Conservation (phyloP, 306 rosid species). For the Arachis stenosperma region DNA sequence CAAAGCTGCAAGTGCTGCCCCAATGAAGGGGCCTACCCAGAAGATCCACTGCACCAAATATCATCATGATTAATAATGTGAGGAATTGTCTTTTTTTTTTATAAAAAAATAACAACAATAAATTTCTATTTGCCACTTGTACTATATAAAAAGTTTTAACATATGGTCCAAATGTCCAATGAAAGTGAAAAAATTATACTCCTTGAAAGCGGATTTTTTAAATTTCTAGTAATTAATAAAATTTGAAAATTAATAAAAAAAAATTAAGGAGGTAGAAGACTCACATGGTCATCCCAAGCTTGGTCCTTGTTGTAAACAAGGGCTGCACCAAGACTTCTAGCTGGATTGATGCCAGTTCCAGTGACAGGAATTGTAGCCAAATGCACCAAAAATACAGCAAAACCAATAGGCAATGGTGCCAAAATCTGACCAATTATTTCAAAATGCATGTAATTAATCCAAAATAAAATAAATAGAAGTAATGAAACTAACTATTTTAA, state of each 20-base stretch:
- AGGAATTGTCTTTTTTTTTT: background rate
- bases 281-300: conserved; percentile 43
- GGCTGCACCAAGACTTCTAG: conserved; percentile 47
- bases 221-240: no score
- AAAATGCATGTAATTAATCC: no score
- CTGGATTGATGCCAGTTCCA: conserved; percentile 45
- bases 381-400: conserved; percentile 45
- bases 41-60: conserved; percentile 43
- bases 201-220: no score
- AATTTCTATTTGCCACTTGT: background rate
- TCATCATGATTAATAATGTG: background rate
- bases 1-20: conserved; percentile 47
- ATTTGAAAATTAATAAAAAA: background rate
- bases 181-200: background rate
- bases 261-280: conserved; percentile 8
- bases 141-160: background rate
- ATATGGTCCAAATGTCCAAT: background rate
- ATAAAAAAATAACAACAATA: background rate
- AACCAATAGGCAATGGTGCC: conserved; percentile 46
- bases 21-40: conserved; percentile 42
- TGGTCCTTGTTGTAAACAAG: conserved; percentile 38
- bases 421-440: conserved; percentile 34
- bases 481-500: no score
- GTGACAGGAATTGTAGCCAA: conserved; percentile 48
- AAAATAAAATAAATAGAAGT: no score